Percentiles rank a stretch among this genome's conserved stretches.
These are phyloP conservation scores for Fraxinus latifolia DNA, from an alignment of 305 asterid species.

Conservation along the genomic window DNA sequence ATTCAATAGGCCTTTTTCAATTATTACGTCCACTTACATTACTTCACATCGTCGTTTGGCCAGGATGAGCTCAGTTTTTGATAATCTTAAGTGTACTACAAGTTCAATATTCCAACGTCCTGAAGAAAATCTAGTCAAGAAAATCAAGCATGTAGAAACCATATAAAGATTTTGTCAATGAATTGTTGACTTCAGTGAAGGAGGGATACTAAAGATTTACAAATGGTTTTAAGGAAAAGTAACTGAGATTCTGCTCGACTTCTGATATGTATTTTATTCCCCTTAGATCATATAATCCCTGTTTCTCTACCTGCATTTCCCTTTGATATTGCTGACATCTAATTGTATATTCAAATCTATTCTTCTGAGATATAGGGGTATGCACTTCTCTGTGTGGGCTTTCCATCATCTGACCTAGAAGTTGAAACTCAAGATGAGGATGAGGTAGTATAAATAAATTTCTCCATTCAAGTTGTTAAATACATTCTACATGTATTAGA, in stretches of 20 bases:
- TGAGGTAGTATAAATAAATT: slow-evolving; percentile 56
- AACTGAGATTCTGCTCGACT: not conserved
- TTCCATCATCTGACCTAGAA: slow-evolving; percentile 89
- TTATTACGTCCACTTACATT: not conserved
- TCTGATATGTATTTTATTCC: not conserved
- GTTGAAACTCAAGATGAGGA: slow-evolving; percentile 98
- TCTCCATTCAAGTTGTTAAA: not conserved
- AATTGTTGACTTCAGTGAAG: not conserved
- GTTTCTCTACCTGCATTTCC: not conserved
- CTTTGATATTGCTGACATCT: not conserved
- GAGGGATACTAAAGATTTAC: not conserved
- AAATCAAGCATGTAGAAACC: not conserved
- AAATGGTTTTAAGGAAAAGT: not conserved
- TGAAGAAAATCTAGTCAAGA: not conserved
- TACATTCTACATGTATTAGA: not conserved
- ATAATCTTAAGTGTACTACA: not conserved
- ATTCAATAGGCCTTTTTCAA: not conserved
- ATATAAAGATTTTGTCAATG: not conserved
- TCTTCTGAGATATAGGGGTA: slow-evolving; percentile 63
- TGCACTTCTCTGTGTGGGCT: slow-evolving; percentile 96
- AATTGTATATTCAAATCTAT: not conserved
- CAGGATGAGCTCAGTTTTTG: not conserved
- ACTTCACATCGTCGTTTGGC: not conserved
- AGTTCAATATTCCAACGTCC: not conserved
- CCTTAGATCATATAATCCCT: not conserved